Base-by-base conservation (phyloP, 2,329 filamentous ascomycete species). In the Botryotinia narcissicola region DNA sequence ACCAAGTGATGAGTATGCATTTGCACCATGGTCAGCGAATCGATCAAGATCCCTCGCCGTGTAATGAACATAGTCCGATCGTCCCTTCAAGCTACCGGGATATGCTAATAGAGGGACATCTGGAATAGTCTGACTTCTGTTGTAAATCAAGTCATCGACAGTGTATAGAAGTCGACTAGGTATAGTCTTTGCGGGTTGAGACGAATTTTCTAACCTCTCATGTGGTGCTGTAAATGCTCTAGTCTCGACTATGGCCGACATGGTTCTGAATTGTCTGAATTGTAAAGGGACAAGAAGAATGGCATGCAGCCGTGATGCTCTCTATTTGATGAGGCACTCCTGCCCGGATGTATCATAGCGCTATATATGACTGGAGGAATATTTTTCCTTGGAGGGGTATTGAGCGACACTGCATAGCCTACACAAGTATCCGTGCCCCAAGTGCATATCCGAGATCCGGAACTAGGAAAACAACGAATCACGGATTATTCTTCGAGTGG, bases 21-120 rank as follows among this genome's bases (percentile, higher is more conserved):
- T 77, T 16, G 76, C 78, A 5, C 78, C 78, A 59, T 75, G 74
- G 71, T 81, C 77, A 44, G 79, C 77, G 59, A 80, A 80, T 32
- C 77, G 74, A 75, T 81, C 75, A 2, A 81, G 77, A 62, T 81
- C 78, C 61, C 67, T 75, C 20, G 78, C 79, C 6, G 78, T 80
- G 67, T 79, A 80, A 46, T 78, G 70, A 46, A 77, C 75, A 72
- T 78, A 81, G 67, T 81, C 78, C 2, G 73, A 71, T 32, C 72
- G 44, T 3, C 76, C 76, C 51, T 73, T 74, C 40, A 76, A 62
- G 42, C 71, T 71, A 12, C 68, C 75, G 29, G 80, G 80, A 72
- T 78, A 81, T 42, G 74, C 78, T 18, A 80, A 62, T 22, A 81
- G 67, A 25, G 79, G 76, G 32, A 72, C 59, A 48, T 80, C 74